Percentiles rank a stretch among this genome's conserved stretches.
Evolutionary conservation across 2,329 filamentous ascomycete species (phyloP).

Genomic region (Ustulina deusta): DNA sequence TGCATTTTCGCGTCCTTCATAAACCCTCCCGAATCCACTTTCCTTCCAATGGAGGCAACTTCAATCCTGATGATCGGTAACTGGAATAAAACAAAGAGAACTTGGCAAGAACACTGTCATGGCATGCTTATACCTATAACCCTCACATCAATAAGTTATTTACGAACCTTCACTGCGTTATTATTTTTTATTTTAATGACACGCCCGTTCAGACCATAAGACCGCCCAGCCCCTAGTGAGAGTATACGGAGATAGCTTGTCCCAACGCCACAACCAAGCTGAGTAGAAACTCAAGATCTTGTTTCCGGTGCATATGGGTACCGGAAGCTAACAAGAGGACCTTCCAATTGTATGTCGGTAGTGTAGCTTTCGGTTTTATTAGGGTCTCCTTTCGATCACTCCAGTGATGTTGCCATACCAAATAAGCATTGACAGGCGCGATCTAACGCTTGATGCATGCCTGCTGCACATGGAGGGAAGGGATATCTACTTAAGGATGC

Average conservation of each 20-base stretch:
- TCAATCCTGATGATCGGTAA: conserved; percentile 1
- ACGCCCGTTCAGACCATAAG: not conserved
- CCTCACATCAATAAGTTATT: not conserved
- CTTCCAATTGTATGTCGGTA: not conserved
- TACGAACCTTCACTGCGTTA: not conserved
- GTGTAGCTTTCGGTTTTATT: not conserved
- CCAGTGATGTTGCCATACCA: not conserved
- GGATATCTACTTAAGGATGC: not conserved
- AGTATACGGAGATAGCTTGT: not conserved
- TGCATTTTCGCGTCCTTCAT: conserved; percentile 5
- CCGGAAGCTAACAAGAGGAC: not conserved
- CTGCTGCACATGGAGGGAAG: not conserved
- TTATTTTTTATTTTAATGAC: not conserved
- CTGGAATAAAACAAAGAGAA: not conserved
- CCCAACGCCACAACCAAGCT: not conserved
- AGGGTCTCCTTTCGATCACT: not conserved
- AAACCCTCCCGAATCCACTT: conserved; percentile 7
- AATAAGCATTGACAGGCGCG: not conserved
- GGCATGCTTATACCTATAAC: not conserved
- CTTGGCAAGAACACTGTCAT: conserved; percentile 7
- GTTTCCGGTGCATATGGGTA: not conserved
- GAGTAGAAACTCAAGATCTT: not conserved
- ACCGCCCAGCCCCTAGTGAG: not conserved
- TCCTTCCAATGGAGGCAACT: conserved; percentile 26
- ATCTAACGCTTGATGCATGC: not conserved